A percentile compares a stretch with the other conserved stretches of the same genome.
These are phyloP conservation scores for Senna tora DNA, from an alignment of 306 rosid species.

Conservation along the genomic window DNA sequence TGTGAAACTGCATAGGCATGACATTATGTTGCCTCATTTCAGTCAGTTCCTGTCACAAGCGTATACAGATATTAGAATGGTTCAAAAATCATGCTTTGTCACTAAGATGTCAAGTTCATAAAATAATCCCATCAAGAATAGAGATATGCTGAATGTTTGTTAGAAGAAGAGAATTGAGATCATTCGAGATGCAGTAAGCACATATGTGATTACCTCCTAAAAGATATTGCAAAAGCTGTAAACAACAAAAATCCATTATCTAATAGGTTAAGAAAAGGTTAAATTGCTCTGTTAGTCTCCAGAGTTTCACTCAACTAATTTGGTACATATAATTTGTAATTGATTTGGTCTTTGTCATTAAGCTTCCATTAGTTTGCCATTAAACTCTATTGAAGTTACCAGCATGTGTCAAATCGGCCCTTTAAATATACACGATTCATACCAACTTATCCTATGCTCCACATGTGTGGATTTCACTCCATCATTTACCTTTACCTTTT, in stretches of 20 bases:
- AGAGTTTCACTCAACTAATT: too few relatives aligned
- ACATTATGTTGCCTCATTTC: slow-evolving; percentile 45
- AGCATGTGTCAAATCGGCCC: too few relatives aligned
- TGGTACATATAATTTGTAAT: too few relatives aligned
- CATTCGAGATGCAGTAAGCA: neutral
- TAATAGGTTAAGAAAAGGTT: slow-evolving; percentile 4
- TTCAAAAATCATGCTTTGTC: slow-evolving; percentile 22
- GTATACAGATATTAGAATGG: slow-evolving; percentile 24
- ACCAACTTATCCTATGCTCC: too few relatives aligned
- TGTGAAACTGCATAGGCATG: slow-evolving; percentile 55
- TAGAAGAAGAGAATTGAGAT: slow-evolving; percentile 6
- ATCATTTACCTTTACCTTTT: too few relatives aligned
- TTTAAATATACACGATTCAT: too few relatives aligned
- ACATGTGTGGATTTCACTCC: too few relatives aligned
- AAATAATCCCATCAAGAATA: slow-evolving; percentile 32
- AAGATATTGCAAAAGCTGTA: slow-evolving; percentile 4
- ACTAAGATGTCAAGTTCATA: slow-evolving; percentile 1
- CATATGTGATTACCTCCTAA: neutral
- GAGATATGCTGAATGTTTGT: slow-evolving; percentile 18
- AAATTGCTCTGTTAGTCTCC: too few relatives aligned
- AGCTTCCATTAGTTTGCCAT: too few relatives aligned
- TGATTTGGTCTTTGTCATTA: too few relatives aligned
- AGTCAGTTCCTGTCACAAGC: slow-evolving; percentile 46
- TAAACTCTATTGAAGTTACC: too few relatives aligned
- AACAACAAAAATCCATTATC: slow-evolving; percentile 1